Evolutionary conservation across 148 eudicot species (phyloP).

Genomic region (Nepenthes mirabilis): DNA sequence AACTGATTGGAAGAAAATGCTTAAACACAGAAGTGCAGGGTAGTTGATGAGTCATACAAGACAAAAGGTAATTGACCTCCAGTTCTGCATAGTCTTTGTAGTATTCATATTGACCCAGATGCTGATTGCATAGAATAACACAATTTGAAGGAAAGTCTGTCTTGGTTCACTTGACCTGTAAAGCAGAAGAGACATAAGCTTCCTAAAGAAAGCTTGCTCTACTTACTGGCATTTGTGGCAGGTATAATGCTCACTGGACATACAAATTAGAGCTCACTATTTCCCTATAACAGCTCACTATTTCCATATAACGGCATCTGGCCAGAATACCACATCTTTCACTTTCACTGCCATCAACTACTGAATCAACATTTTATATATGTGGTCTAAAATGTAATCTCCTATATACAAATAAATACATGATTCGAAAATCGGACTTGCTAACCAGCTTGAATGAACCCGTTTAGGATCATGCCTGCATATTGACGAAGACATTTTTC

Average conservation of each 20-base stretch:
- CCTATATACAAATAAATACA: conserved; percentile 70
- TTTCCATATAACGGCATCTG: conserved; percentile 64
- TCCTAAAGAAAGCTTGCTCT: conserved; percentile 13
- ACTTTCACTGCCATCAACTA: conserved; percentile 78
- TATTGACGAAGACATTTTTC: too few relatives aligned
- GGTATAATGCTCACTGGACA: conserved; percentile 80
- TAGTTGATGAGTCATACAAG: conserved; percentile 6
- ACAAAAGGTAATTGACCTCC: conserved; percentile 39
- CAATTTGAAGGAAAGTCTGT: conserved; percentile 4
- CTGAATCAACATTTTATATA: conserved; percentile 59
- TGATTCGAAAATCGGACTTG: conserved; percentile 5
- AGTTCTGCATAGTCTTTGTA: conserved; percentile 78
- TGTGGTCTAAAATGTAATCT: conserved; percentile 67
- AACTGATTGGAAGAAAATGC: too few relatives aligned
- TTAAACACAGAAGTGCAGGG: neutral
- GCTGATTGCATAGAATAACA: conserved; percentile 40
- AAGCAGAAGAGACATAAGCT: conserved; percentile 6
- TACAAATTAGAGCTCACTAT: conserved; percentile 72
- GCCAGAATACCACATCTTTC: conserved; percentile 92
- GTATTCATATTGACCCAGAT: conserved; percentile 59
- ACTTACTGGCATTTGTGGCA: conserved; percentile 89
- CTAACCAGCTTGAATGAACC: too few relatives aligned
- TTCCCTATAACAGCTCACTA: conserved; percentile 91
- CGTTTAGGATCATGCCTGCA: too few relatives aligned
- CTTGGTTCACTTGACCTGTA: conserved; percentile 4